Conservation (phyloP, 257 asterid genomes). For the Nicotiana tabacum region DNA sequence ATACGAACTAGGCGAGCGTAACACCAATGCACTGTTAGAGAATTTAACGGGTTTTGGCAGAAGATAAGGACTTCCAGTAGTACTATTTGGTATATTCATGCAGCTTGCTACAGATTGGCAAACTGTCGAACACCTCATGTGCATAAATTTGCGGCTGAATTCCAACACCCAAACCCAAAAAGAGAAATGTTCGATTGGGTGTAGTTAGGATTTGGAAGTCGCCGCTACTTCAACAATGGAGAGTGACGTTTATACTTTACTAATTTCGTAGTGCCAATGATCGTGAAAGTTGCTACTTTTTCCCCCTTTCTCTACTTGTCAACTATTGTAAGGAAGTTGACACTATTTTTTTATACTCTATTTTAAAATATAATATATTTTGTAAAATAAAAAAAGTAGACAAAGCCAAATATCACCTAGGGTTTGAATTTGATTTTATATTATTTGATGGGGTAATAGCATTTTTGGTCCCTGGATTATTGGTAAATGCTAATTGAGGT, state of each 20-base stretch:
- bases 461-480: too few relatives aligned
- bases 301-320: background rate
- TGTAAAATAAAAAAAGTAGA: background rate
- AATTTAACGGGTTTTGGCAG: background rate
- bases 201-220: too few relatives aligned
- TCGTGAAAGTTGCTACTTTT: background rate
- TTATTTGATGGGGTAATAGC: too few relatives aligned
- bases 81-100: slow-evolving; percentile 7
- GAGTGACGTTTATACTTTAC: background rate
- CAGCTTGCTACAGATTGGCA: background rate
- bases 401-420: background rate
- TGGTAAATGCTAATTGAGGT: too few relatives aligned
- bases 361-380: background rate
- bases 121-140: slow-evolving; percentile 12
- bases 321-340: background rate
- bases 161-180: background rate
- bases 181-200: background rate
- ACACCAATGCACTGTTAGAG: background rate
- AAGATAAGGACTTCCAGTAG: background rate
- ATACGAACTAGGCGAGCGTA: background rate
- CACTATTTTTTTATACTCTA: background rate
- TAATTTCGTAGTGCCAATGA: background rate
- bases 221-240: background rate
- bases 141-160: background rate
- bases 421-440: background rate